phyloP scores from a whole-genome alignment of 2,329 filamentous ascomycete species.

The Sordariomycetes sp. region DNA sequence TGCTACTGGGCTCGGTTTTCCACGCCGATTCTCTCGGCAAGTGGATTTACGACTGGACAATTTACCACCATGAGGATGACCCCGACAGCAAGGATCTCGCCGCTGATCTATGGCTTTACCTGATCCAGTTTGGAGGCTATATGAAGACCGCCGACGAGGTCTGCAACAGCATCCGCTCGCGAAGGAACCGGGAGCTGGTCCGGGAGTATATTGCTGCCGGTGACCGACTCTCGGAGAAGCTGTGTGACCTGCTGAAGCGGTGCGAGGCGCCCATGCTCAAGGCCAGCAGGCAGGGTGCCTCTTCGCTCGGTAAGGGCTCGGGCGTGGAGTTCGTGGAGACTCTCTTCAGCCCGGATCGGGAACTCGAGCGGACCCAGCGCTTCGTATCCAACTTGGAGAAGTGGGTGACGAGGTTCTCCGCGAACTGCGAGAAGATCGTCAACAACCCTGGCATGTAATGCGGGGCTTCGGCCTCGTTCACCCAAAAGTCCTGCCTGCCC shows the following conservation, averaged over 20 bases:
- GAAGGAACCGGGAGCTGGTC: constrained; percentile 68
- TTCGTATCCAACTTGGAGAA: constrained; percentile 81
- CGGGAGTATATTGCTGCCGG: constrained; percentile 86
- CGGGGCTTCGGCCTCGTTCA: neutral
- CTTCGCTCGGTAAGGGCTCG: constrained; percentile 75
- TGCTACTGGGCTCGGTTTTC: constrained; percentile 89
- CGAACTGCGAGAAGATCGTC: constrained; percentile 89
- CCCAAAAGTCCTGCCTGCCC: neutral
- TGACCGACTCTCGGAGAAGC: constrained; percentile 74
- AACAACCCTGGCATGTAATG: constrained; percentile 43
- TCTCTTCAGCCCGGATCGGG: constrained; percentile 84
- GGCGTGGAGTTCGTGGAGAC: constrained; percentile 94
- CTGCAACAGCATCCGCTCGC: constrained; percentile 58
- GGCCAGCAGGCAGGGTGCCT: constrained; percentile 58
- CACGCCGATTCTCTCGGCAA: constrained; percentile 96
- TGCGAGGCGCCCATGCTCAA: constrained; percentile 96
- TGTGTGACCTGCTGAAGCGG: constrained; percentile 76
- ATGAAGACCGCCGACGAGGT: constrained; percentile 82
- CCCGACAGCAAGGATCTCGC: constrained; percentile 84
- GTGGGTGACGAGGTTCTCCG: constrained; percentile 91
- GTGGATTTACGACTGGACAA: constrained; percentile 99
- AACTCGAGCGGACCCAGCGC: constrained; percentile 82
- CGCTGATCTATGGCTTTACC: constrained; percentile 86
- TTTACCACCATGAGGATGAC: constrained; percentile 73
- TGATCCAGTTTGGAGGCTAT: constrained; percentile 90